Evolutionary conservation across 116 monocot species (phyloP), one percentile per base, ranked within the genome.

Genomic region (Iris pallida): DNA sequence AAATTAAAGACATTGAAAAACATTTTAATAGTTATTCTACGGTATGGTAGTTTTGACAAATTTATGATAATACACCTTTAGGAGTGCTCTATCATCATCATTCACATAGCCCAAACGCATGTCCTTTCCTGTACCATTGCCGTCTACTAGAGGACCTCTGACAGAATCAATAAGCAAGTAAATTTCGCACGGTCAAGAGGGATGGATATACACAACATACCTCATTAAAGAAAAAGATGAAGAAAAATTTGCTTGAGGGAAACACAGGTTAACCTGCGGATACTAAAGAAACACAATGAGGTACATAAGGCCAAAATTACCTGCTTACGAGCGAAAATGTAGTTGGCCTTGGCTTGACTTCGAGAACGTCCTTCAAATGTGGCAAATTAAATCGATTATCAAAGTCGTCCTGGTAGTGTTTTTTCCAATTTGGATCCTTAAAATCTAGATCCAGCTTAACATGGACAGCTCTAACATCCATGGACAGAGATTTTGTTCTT

Each of bases 11-110:
- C 53, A 53, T 53, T 53, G 53, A 15, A 5, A 53, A 30, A 30
- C 30, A 30, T 30, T 30, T 30, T 30, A 30, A 30, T 30, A 30
- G 30, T 30, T 30, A 30, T 30, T 1, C 30, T 3, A 30, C 30
- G 30, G 30, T 30, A 30, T 30, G 0, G 30, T 30, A 30, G 30
- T 30, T 4, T 59, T 59, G 4, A 20, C 12, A 20, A 59, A 6
- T 6, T 20, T 7, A 59, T 20, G 11, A 52, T 16, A 41, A 55
- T 20, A 77, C n/a, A 94, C 90, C 87, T 86, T 94, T 54, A 94
- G 60, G 78, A 94, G 94, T 61, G 90, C 80, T 76, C 90, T 82
- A 49, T 94, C 94, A 71, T 87, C 80, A 72, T 89, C 74, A 69
- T 94, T 82, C 45, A 94, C 90, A 80, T 87, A 94, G 66, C 82